Evolutionary conservation across 2,329 filamentous ascomycete species (phyloP).

Genomic region (Magnaporthiopsis incrustans): DNA sequence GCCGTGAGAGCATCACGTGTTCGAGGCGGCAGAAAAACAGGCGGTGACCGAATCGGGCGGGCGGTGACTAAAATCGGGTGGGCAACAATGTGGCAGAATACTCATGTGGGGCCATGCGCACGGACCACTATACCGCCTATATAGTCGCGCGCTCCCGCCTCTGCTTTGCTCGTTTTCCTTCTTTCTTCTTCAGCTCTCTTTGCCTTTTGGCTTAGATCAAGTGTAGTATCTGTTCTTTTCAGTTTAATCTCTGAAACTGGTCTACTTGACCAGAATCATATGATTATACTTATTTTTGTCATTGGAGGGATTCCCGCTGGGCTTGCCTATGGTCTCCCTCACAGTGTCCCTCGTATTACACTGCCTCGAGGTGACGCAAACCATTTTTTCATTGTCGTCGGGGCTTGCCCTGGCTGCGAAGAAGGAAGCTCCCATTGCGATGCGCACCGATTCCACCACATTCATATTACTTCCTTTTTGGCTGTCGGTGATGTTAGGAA

Average conservation of each 20-base stretch:
- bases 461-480: too few species aligned
- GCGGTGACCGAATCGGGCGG: not conserved
- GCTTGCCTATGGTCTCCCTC: slow-evolving; percentile 58
- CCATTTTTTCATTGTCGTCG: slow-evolving; percentile 48
- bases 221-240: slow-evolving; percentile 94
- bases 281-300: slow-evolving; percentile 79
- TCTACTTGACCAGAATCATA: slow-evolving; percentile 57
- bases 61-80: not conserved
- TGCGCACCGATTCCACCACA: too few species aligned
- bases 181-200: slow-evolving; percentile 35
- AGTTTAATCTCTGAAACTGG: slow-evolving; percentile 90
- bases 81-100: not conserved
- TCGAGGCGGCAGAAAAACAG: not conserved
- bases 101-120: not conserved
- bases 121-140: not conserved
- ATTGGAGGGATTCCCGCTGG: slow-evolving; percentile 47
- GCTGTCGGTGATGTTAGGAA: too few species aligned
- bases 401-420: slow-evolving; percentile 45
- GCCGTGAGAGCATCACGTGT: not conserved
- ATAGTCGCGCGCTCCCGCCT: not conserved
- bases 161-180: not conserved
- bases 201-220: slow-evolving; percentile 72
- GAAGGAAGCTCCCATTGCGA: slow-evolving; percentile 34
- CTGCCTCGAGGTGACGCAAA: slow-evolving; percentile 65
- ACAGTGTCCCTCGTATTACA: slow-evolving; percentile 71